Base-by-base conservation (phyloP, 148 eudicot genomes). In the Heliosperma pusillum region DNA sequence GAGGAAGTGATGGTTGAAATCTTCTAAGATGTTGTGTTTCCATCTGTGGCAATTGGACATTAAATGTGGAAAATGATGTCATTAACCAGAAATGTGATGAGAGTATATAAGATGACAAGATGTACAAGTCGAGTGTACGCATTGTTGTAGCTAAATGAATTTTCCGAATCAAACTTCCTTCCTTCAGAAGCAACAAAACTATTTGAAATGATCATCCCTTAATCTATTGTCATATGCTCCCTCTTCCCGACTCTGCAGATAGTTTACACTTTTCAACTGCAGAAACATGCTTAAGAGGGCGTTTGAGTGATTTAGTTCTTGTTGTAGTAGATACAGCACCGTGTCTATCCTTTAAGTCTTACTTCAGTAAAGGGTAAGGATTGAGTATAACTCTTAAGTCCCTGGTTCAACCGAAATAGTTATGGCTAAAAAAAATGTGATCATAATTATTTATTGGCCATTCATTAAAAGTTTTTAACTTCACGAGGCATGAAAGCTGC, bases 41-140 rank as follows among this genome's bases (percentile, higher is more conserved):
- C 56, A 36, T 25, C 24, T 36, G 71, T 63, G 27, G 60, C 7
- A 19, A 42, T 78, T 64, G 25, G 22, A 45, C 67, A 64, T 40
- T 10, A 20, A 71, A 10, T 30, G 42, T 76, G 24, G 33, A 12
- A 40, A 29, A 4, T 22, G 52, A 63, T 26, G 7, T 20, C 60
- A 36, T 7, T 12, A 21, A 10, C 27, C 36, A 29, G 30, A 22
- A 65, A 17, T 69, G 21, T 19, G 53, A 15, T 30, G 63, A 42
- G 47, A 22, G 21, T 71, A 50, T 24, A 30, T 29, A 58, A 21
- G 11, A 36, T 36, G 42, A 36, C 42, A 36, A 36, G 10, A 6
- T 8, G 7, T 40, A 0, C 0, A 20, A 36, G 68, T 0, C 11
- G 19, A 40, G 57, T 59, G 17, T 13, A 45, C 7, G 8, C 19